Conservation (phyloP, 2,329 filamentous ascomycete species). For the Curvularia sp. region DNA sequence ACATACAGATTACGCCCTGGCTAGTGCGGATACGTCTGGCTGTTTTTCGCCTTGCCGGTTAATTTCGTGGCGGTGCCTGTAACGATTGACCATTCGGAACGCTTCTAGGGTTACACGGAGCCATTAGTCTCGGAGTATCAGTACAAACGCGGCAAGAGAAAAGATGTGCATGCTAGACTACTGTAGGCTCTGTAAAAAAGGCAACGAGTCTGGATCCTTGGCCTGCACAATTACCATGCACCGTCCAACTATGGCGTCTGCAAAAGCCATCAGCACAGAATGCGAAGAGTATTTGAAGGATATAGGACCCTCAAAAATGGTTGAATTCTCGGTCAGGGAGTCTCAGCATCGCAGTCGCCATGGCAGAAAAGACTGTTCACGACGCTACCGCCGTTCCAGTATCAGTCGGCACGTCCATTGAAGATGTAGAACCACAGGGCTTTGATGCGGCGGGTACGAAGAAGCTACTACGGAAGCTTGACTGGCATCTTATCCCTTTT, state of each 20-base stretch:
- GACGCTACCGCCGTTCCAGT: constrained; percentile 15
- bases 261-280: background rate
- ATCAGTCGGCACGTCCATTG: constrained; percentile 19
- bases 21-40: constrained; percentile 1
- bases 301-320: no score
- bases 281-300: constrained; percentile 6
- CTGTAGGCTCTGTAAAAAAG: background rate
- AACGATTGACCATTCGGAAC: constrained; percentile 18
- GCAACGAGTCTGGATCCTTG: constrained; percentile 9
- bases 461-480: constrained; percentile 61
- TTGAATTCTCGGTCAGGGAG: background rate
- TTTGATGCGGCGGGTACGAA: constrained; percentile 56
- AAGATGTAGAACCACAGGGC: constrained; percentile 38
- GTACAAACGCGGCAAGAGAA: constrained; percentile 18
- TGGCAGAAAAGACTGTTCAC: constrained; percentile 22
- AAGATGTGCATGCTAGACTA: constrained; percentile 5
- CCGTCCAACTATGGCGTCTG: background rate
- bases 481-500: constrained; percentile 65
- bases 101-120: constrained; percentile 24
- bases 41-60: constrained; percentile 14
- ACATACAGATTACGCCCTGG: background rate
- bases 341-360: background rate
- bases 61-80: background rate
- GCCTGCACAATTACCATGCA: constrained; percentile 9
- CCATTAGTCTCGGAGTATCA: constrained; percentile 21